These are phyloP conservation scores for Kondoa subrosea DNA, from an alignment of 768 basidiomycete species.

Conservation along the genomic window DNA sequence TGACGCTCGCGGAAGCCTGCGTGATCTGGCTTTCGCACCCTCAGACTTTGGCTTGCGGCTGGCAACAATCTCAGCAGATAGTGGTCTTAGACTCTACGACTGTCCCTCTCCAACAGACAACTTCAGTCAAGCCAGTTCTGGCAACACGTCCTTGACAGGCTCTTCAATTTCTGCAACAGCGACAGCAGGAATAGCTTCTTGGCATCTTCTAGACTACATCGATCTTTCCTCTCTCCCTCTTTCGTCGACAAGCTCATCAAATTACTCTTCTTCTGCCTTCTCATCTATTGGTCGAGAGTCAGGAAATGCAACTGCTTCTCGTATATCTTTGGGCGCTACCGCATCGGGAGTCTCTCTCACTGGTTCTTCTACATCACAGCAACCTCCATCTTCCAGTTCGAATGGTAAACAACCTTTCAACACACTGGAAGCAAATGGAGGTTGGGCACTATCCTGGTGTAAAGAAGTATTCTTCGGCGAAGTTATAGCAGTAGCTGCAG, in stretches of 20 bases:
- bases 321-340: not conserved
- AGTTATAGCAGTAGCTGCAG: conserved; percentile 59
- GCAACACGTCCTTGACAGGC: not conserved
- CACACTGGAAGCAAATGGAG: conserved; percentile 68
- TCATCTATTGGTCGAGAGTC: conserved; percentile 7
- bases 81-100: conserved; percentile 72
- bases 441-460: conserved; percentile 90
- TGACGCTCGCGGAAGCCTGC: conserved; percentile 72
- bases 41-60: conserved; percentile 60
- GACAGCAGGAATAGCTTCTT: conserved; percentile 41
- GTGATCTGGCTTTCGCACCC: conserved; percentile 72
- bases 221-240: conserved; percentile 48
- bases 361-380: conserved; percentile 37
- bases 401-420: conserved; percentile 40
- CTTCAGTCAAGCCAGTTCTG: not conserved
- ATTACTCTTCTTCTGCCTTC: conserved; percentile 6
- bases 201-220: conserved; percentile 61
- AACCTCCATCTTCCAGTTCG: conserved; percentile 48
- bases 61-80: conserved; percentile 82
- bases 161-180: conserved; percentile 9
- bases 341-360: conserved; percentile 33
- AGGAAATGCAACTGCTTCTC: not conserved
- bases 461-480: conserved; percentile 93
- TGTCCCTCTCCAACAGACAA: conserved; percentile 44
- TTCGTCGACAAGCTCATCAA: conserved; percentile 28